These are phyloP conservation scores for Rasamsonia emersonii DNA, from an alignment of 2,329 filamentous ascomycete genomes.

Conservation along the genomic window DNA sequence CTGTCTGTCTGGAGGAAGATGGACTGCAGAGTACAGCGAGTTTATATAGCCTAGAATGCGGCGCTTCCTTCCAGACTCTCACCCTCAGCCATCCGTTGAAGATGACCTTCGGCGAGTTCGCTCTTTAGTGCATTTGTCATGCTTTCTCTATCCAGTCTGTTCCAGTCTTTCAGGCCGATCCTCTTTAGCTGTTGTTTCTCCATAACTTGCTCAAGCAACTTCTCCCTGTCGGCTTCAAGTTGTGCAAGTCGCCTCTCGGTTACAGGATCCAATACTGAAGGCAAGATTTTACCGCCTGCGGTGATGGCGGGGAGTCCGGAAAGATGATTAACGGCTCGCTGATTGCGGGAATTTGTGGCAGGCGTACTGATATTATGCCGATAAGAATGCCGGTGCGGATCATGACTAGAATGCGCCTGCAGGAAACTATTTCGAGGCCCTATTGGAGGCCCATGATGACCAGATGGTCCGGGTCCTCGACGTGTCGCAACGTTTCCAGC, in stretches of 20 bases:
- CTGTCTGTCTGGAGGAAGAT: too few species aligned
- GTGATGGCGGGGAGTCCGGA: slow-evolving; percentile 30
- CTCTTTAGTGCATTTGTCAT: slow-evolving; percentile 38
- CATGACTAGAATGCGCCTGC: slow-evolving; percentile 16
- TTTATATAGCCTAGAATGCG: slow-evolving; percentile 25
- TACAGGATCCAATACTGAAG: slow-evolving; percentile 28
- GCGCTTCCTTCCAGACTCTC: slow-evolving; percentile 33
- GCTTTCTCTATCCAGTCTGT: slow-evolving; percentile 39
- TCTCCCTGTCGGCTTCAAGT: slow-evolving; percentile 37
- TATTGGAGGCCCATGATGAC: slow-evolving; percentile 25
- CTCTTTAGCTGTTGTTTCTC: slow-evolving; percentile 38
- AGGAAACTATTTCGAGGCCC: slow-evolving; percentile 28
- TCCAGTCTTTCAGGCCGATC: slow-evolving; percentile 38
- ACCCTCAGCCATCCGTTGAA: slow-evolving; percentile 38
- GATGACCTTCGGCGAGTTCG: slow-evolving; percentile 40
- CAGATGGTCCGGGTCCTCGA: slow-evolving; percentile 21
- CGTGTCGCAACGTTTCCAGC: slow-evolving; percentile 22
- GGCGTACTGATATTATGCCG: slow-evolving; percentile 22
- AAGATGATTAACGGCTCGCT: slow-evolving; percentile 33
- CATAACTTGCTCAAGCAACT: slow-evolving; percentile 34
- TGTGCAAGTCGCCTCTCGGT: slow-evolving; percentile 37
- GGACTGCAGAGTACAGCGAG: neutral
- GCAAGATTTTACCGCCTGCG: slow-evolving; percentile 34
- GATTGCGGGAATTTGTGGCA: slow-evolving; percentile 17
- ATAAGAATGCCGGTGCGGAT: slow-evolving; percentile 27